phyloP scores from a whole-genome alignment of 148 eudicot species.

The Heliamphora exappendiculata region DNA sequence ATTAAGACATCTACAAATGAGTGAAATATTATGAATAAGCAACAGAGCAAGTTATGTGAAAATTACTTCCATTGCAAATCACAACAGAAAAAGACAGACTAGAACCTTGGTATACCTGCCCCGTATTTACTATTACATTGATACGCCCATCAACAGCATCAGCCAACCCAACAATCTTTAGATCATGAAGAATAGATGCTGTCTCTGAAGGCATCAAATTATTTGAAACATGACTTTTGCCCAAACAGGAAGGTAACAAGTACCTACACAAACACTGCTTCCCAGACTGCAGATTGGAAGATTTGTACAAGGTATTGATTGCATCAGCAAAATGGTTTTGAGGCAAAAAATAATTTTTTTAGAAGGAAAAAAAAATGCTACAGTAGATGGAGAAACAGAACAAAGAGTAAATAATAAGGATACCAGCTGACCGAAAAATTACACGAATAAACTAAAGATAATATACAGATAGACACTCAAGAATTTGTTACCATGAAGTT shows the following conservation, averaged over 20 bases:
- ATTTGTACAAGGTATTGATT: neutral
- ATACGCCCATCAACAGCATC: conserved; percentile 83
- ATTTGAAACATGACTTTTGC: conserved; percentile 25
- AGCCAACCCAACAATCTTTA: conserved; percentile 68
- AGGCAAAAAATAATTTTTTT: conserved; percentile 11
- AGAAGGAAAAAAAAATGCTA: conserved; percentile 1
- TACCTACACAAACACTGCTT: conserved; percentile 87
- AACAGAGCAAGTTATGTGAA: neutral
- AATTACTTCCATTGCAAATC: conserved; percentile 9
- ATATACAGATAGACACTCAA: neutral
- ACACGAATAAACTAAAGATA: neutral
- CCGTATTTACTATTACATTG: conserved; percentile 61
- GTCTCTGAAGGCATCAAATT: conserved; percentile 30
- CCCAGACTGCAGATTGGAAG: conserved; percentile 61
- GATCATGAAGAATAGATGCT: conserved; percentile 22
- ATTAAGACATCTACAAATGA: neutral
- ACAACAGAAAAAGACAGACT: neutral
- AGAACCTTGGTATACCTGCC: conserved; percentile 43
- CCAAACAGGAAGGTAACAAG: conserved; percentile 42
- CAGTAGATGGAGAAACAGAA: neutral
- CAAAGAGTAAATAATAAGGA: neutral
- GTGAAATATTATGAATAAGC: neutral
- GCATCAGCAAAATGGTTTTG: neutral
- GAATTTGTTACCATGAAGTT: too few species aligned
- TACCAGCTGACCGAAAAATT: neutral